Evolutionary conservation across 352 stramenopile species (phyloP), one percentile per base, ranked within the genome.

Genomic region (Blastocystis sp.): DNA sequence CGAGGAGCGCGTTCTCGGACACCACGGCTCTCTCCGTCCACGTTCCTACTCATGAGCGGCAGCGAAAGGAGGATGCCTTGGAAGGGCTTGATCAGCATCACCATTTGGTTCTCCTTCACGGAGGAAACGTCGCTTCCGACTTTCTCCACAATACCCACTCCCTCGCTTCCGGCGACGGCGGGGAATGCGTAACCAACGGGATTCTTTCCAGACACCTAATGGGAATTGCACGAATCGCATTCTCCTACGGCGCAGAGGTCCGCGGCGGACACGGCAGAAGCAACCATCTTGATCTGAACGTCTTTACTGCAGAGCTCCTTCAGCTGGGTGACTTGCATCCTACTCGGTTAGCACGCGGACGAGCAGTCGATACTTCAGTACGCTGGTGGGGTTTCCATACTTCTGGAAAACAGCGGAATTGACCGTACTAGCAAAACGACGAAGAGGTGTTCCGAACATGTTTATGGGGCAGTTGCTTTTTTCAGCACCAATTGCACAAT

Each of bases 51-150:
- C 41, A 13, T 66, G 13, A 81, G 19, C 13, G 19, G 12, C 26
- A 9, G 3, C 24, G 29, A 16, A 6, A 41, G 62, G 24, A 19
- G 3, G 10, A 41, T 63, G 62, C 71, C 71, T 26, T 81, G 39
- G 71, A 66, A 81, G 21, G 71, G 88, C 37, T 59, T 80, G 26
- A 88, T 76, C 89, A 91, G 89, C 51, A 92, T 78, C 31, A 92
- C 91, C 77, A 88, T 92, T 50, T 93, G 90, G n/a, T 91, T 91
- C 16, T 90, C 62, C n/a, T 78, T 81, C 19, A 93, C n/a, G 0
- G 45, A 33, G 21, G 71, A 70, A 1, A 92, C 91, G 39, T 51
- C 62, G 6, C 65, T 29, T 6, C 91, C 91, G 12, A 92, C 82
- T 29, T 90, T 90, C 45, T 81, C 74, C 2, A 92, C 74, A 35